Percentiles rank a stretch among this genome's conserved stretches.
Evolutionary conservation across 2,329 filamentous ascomycete species (phyloP).

Genomic region (Fusarium sp.): DNA sequence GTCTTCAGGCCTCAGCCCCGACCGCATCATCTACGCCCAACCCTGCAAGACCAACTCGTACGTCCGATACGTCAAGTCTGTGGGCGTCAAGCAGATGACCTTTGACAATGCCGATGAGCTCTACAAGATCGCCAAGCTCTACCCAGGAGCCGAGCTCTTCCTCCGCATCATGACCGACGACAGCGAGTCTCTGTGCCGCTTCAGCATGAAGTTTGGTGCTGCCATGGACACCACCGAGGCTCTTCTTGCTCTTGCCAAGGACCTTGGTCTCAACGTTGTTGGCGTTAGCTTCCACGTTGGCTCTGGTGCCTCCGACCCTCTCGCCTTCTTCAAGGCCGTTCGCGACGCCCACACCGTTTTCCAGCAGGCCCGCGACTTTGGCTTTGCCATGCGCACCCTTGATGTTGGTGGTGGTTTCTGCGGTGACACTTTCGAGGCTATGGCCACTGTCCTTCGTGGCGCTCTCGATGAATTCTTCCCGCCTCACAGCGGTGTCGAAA

Average conservation of each 20-base stretch:
- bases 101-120: slow-evolving; percentile 99
- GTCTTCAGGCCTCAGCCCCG: slow-evolving; percentile 82
- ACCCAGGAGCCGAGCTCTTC: slow-evolving; percentile 88
- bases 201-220: slow-evolving; percentile 98
- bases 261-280: slow-evolving; percentile 88
- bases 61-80: slow-evolving; percentile 85
- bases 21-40: slow-evolving; percentile 97
- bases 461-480: slow-evolving; percentile 93
- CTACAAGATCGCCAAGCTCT: slow-evolving; percentile 95
- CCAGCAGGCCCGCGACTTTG: slow-evolving; percentile 80
- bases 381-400: slow-evolving; percentile 85
- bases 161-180: slow-evolving; percentile 97
- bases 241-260: slow-evolving; percentile 82
- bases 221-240: slow-evolving; percentile 83
- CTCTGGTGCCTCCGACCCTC: slow-evolving; percentile 93
- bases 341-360: slow-evolving; percentile 90
- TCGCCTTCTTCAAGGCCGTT: slow-evolving; percentile 90
- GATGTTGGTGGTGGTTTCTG: slow-evolving; percentile 96
- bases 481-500: slow-evolving; percentile 73
- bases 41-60: slow-evolving; percentile 99
- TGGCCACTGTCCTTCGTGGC: slow-evolving; percentile 82
- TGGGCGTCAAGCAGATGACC: slow-evolving; percentile 96
- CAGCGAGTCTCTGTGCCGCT: slow-evolving; percentile 89
- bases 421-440: slow-evolving; percentile 89
- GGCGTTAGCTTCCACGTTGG: slow-evolving; percentile 99